These are phyloP conservation scores for Mycena belliarum DNA, from an alignment of 768 basidiomycete genomes.

Conservation along the genomic window DNA sequence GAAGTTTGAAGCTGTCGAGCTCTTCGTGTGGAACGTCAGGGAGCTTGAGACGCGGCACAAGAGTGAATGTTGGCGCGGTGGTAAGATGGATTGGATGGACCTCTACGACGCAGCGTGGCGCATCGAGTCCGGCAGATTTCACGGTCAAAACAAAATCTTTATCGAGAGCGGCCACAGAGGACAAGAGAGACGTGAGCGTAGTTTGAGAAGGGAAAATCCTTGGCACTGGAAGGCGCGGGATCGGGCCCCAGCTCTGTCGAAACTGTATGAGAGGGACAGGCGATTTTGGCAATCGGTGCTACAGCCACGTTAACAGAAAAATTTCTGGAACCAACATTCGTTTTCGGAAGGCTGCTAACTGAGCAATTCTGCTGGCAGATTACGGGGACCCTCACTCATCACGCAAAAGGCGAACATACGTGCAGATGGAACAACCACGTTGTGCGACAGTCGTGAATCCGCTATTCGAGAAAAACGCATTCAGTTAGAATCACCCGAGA, in stretches of 20 bases:
- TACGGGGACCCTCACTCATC: too few relatives aligned
- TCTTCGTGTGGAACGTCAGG: constrained; percentile 39
- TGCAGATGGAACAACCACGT: too few relatives aligned
- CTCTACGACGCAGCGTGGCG: constrained; percentile 12
- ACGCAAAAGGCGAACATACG: too few relatives aligned
- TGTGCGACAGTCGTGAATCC: too few relatives aligned
- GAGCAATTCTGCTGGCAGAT: too few relatives aligned
- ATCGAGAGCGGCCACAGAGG: constrained; percentile 24
- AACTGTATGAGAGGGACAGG: constrained; percentile 12
- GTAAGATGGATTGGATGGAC: constrained; percentile 18
- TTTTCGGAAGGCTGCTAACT: too few relatives aligned
- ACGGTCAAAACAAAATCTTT: constrained; percentile 53
- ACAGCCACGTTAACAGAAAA: constrained; percentile 11
- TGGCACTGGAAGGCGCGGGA: constrained; percentile 9
- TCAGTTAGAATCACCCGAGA: too few relatives aligned
- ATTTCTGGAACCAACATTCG: too few relatives aligned
- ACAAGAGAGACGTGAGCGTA: constrained; percentile 14
- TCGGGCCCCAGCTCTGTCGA: constrained; percentile 22
- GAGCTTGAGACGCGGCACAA: constrained; percentile 40
- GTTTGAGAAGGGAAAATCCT: constrained; percentile 8
- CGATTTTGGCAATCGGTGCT: constrained; percentile 12
- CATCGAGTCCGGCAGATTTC: constrained; percentile 9
- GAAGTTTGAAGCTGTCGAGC: too few relatives aligned
- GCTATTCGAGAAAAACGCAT: too few relatives aligned
- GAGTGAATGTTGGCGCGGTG: constrained; percentile 38